These are phyloP conservation scores for Chionographis japonica DNA, from an alignment of 106 monocot species.

Conservation along the genomic window DNA sequence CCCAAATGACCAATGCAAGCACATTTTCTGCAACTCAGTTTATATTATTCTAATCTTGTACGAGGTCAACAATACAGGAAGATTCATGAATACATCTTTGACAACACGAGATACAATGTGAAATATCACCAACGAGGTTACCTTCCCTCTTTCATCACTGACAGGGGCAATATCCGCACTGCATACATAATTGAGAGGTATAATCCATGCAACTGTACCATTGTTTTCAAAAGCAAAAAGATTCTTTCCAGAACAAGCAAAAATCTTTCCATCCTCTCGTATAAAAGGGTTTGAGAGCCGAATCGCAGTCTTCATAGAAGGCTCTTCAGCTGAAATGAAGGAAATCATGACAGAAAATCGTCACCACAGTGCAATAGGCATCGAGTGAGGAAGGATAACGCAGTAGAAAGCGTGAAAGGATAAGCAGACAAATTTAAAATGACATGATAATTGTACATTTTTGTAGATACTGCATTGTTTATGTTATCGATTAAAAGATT, in stretches of 20 bases:
- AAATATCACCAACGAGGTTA: slow-evolving; percentile 6
- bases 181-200: slow-evolving; percentile 55
- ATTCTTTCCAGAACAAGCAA: slow-evolving; percentile 57
- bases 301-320: slow-evolving; percentile 2
- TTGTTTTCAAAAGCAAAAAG: slow-evolving; percentile 59
- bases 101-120: not conserved
- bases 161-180: slow-evolving; percentile 52
- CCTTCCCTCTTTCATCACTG: slow-evolving; percentile 56
- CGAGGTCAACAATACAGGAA: not conserved
- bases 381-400: no score
- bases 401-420: no score
- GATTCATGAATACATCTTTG: not conserved
- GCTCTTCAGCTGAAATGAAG: slow-evolving; percentile 23
- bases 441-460: no score
- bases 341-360: not conserved
- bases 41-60: not conserved
- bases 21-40: no score
- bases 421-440: no score
- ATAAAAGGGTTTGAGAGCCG: slow-evolving; percentile 33
- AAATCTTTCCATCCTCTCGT: slow-evolving; percentile 47
- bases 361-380: not conserved
- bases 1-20: no score
- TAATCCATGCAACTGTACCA: slow-evolving; percentile 55
- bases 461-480: no score
- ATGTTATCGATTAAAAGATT: no score